Evolutionary conservation across 2,329 filamentous ascomycete genomes (phyloP).

Genomic region (Neodidymelliopsis sp.): DNA sequence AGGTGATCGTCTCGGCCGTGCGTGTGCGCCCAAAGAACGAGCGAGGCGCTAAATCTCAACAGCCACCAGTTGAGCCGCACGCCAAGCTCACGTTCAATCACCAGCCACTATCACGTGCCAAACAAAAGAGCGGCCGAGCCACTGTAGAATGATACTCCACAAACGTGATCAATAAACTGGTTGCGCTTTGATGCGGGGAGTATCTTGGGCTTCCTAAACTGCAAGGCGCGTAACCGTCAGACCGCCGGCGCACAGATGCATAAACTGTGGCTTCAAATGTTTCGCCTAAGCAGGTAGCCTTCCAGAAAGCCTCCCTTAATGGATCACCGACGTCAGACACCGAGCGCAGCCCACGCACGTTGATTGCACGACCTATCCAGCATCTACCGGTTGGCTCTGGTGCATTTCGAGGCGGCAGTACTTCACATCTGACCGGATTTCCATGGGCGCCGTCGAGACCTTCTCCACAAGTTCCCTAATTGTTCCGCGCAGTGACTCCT

Average conservation of each 20-base stretch:
- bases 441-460: slow-evolving; percentile 15
- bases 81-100: slow-evolving; percentile 4
- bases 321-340: slow-evolving; percentile 18
- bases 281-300: slow-evolving; percentile 20
- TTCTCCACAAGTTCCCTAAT: slow-evolving; percentile 22
- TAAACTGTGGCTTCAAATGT: slow-evolving; percentile 18
- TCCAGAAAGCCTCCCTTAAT: slow-evolving; percentile 15
- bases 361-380: slow-evolving; percentile 6
- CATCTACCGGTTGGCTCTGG: slow-evolving; percentile 2
- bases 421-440: slow-evolving; percentile 21
- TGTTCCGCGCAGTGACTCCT: slow-evolving; percentile 17
- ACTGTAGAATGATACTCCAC: background rate
- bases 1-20: slow-evolving; percentile 22
- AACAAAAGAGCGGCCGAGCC: background rate
- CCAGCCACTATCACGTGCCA: slow-evolving; percentile 12
- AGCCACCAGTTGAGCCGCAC: slow-evolving; percentile 14
- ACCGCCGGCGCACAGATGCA: background rate
- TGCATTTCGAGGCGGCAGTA: slow-evolving; percentile 11
- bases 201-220: background rate
- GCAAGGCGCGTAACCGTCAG: background rate
- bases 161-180: background rate
- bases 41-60: slow-evolving; percentile 13
- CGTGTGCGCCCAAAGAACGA: slow-evolving; percentile 19
- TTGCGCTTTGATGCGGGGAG: background rate
- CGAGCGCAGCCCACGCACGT: slow-evolving; percentile 9